Base-by-base conservation (phyloP, 306 rosid species). In the Medicago arabica region DNA sequence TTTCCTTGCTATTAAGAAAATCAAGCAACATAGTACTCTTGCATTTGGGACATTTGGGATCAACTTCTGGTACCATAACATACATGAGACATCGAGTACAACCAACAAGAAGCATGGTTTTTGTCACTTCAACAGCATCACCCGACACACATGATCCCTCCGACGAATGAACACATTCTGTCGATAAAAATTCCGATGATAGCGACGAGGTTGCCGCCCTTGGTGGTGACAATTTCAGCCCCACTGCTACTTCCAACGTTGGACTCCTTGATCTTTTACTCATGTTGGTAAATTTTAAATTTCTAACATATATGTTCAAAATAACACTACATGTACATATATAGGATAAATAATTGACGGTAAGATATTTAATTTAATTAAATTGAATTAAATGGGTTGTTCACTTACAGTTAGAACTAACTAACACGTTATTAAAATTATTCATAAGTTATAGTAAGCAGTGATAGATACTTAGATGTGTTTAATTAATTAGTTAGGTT, bases 1-100 rank as follows among this genome's bases (percentile, higher is more conserved):
- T 71, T 28, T 81, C 78, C 3, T 74, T 67, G 4, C 60, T 60
- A 44, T 80, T 68, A 73, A 85, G 83, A 63, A 90, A 79, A 47
- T 90, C 87, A 23, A 88, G 83, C 53, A 90, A 46, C 3, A 72
- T 85, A 0, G 80, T 86, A 75, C 83, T 83, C 78, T 86, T 86
- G 80, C 93, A 86, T 21, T 74, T 82, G 10, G 96, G 96, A 66
- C 96, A 90, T 75, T 83, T 7, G 77, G 87, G 89, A 50, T 87
- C 80, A 49, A 71, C 53, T 16, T 83, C 72, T 0, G 85, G 65
- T 17, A 83, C 57, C 91, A 90, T 82, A 12, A 90, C 87, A 40
- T 86, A 90, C 93, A 86, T 85, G 34, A 88, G 81, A 54, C 96
- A 90, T 14, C 89, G 79, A 1, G 87, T 87, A 31, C 96, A 90